These are phyloP conservation scores for Yarrowia bubula DNA, from an alignment of 805 yeast species.

Conservation along the genomic window DNA sequence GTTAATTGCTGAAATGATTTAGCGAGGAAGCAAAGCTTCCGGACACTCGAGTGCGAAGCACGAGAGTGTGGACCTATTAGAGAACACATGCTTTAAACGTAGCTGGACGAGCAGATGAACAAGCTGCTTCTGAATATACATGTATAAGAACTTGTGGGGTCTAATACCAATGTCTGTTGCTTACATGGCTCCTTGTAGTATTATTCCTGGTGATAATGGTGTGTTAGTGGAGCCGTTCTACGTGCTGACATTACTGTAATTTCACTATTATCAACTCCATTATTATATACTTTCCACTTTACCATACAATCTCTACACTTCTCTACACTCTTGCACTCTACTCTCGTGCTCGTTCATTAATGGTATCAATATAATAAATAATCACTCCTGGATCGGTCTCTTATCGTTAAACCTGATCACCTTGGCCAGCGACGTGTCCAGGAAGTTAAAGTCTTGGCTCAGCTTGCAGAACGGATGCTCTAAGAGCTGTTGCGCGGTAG, in stretches of 20 bases:
- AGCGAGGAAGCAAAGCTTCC: background rate
- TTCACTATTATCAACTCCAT: too few relatives aligned
- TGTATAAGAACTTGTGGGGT: too few relatives aligned
- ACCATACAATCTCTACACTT: background rate
- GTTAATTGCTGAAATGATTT: slow-evolving; percentile 1
- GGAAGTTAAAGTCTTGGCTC: slow-evolving; percentile 49
- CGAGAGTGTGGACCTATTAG: background rate
- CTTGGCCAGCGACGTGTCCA: slow-evolving; percentile 54
- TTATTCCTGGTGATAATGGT: too few relatives aligned
- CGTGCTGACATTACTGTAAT: too few relatives aligned
- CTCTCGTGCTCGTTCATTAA: background rate
- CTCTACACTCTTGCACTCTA: background rate
- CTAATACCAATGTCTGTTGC: too few relatives aligned
- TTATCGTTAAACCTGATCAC: slow-evolving; percentile 45
- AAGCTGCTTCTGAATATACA: too few relatives aligned
- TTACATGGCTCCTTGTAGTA: too few relatives aligned
- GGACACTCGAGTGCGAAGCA: too few relatives aligned
- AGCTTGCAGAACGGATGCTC: slow-evolving; percentile 52
- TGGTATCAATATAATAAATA: slow-evolving; percentile 3
- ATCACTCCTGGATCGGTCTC: slow-evolving; percentile 3
- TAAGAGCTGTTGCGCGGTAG: slow-evolving; percentile 72
- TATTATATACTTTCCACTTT: too few relatives aligned
- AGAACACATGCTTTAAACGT: too few relatives aligned
- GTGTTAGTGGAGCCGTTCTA: too few relatives aligned
- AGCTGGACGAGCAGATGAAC: too few relatives aligned